Base-by-base conservation (phyloP, 2,329 filamentous ascomycete species). In the Cytospora piceae region DNA sequence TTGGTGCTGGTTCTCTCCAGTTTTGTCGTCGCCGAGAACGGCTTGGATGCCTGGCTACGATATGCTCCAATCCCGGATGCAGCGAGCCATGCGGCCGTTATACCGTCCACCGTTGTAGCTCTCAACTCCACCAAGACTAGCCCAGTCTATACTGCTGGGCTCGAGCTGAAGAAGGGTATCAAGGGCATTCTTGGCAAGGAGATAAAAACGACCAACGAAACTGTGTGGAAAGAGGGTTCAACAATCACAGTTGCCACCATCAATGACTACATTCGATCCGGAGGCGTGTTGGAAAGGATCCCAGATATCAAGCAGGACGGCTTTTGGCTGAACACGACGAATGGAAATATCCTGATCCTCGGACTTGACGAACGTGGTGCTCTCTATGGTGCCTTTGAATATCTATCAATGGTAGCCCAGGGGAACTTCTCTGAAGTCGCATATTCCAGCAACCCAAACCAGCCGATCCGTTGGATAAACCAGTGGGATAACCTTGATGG, bases 401-500 rank as follows among this genome's bases (percentile, higher is more conserved):
- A 90, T 69, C 80, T 92, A 12, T 87, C 85, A 1, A 81, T 84
- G 73, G 78, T 92, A n/a, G 85, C 83, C 0, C 87, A 87, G 72
- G 84, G 82, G 29, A 83, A 87, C 55, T 78, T 86, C 66, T 79
- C 80, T 0, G 70, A 78, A 1, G 78, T 81, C 0, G 73, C 81
- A 5, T 81, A 81, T 56, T 76, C 81, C 2, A 82, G 81, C 11
- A 89, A 84, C 68, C 87, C 88, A 0, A 80, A 82, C 64, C 86
- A 84, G 0, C 84, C 84, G 0, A 83, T 92, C 52, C 82, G 89
- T 69, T 91, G 89, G 89, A 83, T 86, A 0, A 91, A 92, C 71
- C 84, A 92, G 69, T 92, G 89, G 89, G 88, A 92, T 72, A 91
- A 92, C 69, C 78, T 91, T 73, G 83, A 89, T 65, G 83, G 88